phyloP scores from a whole-genome alignment of 2,329 filamentous ascomycete species.

The Talaromyces marneffei region DNA sequence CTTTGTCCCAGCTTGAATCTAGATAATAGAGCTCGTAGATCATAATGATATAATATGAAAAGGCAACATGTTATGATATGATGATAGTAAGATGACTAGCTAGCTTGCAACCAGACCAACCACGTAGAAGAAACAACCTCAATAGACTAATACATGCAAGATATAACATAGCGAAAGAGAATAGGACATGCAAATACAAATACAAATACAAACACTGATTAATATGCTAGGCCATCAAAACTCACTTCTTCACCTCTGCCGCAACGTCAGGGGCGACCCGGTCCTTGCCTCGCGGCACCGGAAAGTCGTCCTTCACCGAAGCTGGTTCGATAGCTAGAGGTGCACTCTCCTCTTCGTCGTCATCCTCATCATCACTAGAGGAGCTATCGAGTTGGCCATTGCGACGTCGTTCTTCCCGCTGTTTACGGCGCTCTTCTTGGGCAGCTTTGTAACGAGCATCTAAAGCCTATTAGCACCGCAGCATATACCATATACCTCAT shows the following conservation, averaged over 20 bases:
- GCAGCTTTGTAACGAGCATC: conserved; percentile 34
- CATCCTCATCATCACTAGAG: conserved; percentile 30
- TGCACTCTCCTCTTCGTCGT: conserved; percentile 26
- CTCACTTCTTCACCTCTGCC: conserved; percentile 4
- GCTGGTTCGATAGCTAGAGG: conserved; percentile 31
- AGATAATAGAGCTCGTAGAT: background rate
- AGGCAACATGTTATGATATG: background rate
- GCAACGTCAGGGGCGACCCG: conserved; percentile 3
- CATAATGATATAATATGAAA: background rate
- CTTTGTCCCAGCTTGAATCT: background rate
- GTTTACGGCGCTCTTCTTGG: conserved; percentile 32
- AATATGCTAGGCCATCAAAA: background rate
- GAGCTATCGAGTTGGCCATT: conserved; percentile 24
- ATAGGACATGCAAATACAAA: background rate
- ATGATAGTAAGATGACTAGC: background rate
- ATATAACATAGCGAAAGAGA: background rate
- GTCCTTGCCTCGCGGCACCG: conserved; percentile 9
- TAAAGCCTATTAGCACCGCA: conserved; percentile 15
- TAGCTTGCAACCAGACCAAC: background rate
- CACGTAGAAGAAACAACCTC: background rate
- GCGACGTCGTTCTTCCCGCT: conserved; percentile 40
- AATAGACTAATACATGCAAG: background rate
- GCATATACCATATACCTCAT: background rate
- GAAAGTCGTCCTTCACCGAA: conserved; percentile 14
- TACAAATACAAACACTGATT: background rate